A percentile compares a stretch with the other conserved stretches of the same genome.
These are phyloP conservation scores for Stenocarpella maydis DNA, from an alignment of 2,329 filamentous ascomycete genomes.

Conservation along the genomic window DNA sequence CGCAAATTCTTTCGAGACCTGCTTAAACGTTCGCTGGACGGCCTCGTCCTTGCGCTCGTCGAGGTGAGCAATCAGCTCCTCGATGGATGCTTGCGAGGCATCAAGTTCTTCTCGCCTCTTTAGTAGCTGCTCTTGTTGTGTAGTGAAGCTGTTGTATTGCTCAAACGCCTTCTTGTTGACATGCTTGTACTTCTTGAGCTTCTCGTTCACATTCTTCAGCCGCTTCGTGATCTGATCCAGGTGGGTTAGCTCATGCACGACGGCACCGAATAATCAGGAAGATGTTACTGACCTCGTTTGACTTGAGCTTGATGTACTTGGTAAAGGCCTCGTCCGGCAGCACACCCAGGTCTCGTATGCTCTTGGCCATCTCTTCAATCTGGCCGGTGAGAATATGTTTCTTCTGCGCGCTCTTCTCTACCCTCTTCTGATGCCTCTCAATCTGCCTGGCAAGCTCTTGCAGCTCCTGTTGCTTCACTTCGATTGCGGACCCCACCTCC, in stretches of 20 bases:
- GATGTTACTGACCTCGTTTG: slow-evolving; percentile 70
- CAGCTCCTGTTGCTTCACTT: slow-evolving; percentile 74
- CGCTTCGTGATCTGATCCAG: slow-evolving; percentile 64
- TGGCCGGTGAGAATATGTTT: slow-evolving; percentile 81
- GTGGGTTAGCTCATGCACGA: slow-evolving; percentile 2
- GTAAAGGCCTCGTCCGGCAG: slow-evolving; percentile 93
- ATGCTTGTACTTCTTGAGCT: slow-evolving; percentile 94
- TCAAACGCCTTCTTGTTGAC: slow-evolving; percentile 99
- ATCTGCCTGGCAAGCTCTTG: slow-evolving; percentile 81
- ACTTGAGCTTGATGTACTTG: slow-evolving; percentile 85
- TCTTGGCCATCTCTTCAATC: slow-evolving; percentile 82
- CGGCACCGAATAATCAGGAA: not conserved
- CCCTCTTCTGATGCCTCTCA: slow-evolving; percentile 84
- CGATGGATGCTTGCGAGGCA: slow-evolving; percentile 84
- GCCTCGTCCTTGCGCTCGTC: slow-evolving; percentile 97
- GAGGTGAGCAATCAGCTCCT: slow-evolving; percentile 89
- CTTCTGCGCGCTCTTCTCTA: slow-evolving; percentile 92
- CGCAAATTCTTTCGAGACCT: slow-evolving; percentile 92
- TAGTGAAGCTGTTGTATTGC: slow-evolving; percentile 97
- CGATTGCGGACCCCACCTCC: slow-evolving; percentile 62
- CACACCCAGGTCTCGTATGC: slow-evolving; percentile 91
- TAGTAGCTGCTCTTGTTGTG: slow-evolving; percentile 85
- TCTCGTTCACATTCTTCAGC: slow-evolving; percentile 90
- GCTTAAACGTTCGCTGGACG: slow-evolving; percentile 97
- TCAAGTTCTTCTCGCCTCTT: slow-evolving; percentile 88